These are phyloP conservation scores for Sphaerobolus stellatus DNA, from an alignment of 1,284 basidiomycete genomes.

Conservation along the genomic window DNA sequence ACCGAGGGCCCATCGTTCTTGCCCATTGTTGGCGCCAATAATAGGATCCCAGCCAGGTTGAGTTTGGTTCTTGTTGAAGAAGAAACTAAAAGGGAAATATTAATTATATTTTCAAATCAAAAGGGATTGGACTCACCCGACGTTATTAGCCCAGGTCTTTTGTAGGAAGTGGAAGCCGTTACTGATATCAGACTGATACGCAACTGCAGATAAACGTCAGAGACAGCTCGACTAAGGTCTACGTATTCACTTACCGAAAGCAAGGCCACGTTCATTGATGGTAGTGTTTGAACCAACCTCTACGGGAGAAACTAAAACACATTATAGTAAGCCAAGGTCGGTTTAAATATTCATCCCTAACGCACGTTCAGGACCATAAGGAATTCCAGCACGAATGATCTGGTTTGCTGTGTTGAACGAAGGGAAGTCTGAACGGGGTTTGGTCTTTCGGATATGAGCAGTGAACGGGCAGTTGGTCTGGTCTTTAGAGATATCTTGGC, in stretches of 20 bases:
- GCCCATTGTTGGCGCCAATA: slow-evolving; percentile 37
- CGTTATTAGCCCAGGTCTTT: slow-evolving; percentile 35
- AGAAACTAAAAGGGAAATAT: slow-evolving; percentile 26
- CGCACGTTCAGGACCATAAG: slow-evolving; percentile 43
- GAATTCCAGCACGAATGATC: slow-evolving; percentile 47
- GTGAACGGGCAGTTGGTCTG: slow-evolving; percentile 53
- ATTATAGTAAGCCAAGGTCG: background rate
- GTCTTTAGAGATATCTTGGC: slow-evolving; percentile 18
- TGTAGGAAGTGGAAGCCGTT: slow-evolving; percentile 53
- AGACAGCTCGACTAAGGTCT: background rate
- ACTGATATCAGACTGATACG: slow-evolving; percentile 47
- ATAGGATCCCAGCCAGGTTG: slow-evolving; percentile 22
- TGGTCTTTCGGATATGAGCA: slow-evolving; percentile 55
- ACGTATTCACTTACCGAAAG: slow-evolving; percentile 32
- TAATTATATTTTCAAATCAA: slow-evolving; percentile 16
- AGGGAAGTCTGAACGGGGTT: slow-evolving; percentile 48
- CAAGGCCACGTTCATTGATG: slow-evolving; percentile 41
- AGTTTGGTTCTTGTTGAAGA: slow-evolving; percentile 21
- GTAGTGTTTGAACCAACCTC: slow-evolving; percentile 39
- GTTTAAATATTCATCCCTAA: background rate
- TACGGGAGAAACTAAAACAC: slow-evolving; percentile 30
- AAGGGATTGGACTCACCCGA: slow-evolving; percentile 20
- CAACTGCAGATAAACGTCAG: slow-evolving; percentile 31
- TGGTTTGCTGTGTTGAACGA: slow-evolving; percentile 21
- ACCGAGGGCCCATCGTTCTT: slow-evolving; percentile 37